These are phyloP conservation scores for Coprinopsis cinerea DNA, from an alignment of 768 basidiomycete genomes.

Conservation along the genomic window DNA sequence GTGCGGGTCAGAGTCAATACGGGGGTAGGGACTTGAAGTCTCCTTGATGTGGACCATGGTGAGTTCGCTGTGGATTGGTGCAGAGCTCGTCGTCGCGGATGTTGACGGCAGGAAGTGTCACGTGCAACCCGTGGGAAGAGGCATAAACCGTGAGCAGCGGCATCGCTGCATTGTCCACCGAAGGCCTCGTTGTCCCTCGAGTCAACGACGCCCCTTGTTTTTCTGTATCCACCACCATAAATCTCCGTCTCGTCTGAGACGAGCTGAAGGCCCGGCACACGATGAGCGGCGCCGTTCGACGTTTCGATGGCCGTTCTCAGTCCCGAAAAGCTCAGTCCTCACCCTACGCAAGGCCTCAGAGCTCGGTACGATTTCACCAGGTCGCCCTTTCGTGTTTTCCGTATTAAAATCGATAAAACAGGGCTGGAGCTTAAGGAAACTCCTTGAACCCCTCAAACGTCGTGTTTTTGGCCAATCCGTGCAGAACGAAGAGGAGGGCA, in stretches of 20 bases:
- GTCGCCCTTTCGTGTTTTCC: not conserved
- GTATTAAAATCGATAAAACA: not conserved
- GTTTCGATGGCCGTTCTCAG: constrained; percentile 31
- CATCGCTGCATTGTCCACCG: not conserved
- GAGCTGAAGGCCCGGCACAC: too few relatives aligned
- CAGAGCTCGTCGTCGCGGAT: constrained; percentile 22
- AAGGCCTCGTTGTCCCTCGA: constrained; percentile 11
- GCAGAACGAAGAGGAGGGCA: not conserved
- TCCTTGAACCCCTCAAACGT: constrained; percentile 5
- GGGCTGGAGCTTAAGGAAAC: constrained; percentile 5
- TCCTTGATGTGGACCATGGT: constrained; percentile 44
- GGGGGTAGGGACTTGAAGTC: constrained; percentile 67
- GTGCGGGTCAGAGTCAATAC: constrained; percentile 94
- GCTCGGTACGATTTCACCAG: constrained; percentile 14
- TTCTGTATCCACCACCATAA: too few relatives aligned
- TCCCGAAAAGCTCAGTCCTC: constrained; percentile 26
- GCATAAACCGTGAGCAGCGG: not conserved
- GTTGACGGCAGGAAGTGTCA: constrained; percentile 19
- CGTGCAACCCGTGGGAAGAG: constrained; percentile 19
- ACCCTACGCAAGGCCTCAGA: constrained; percentile 47
- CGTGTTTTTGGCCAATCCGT: constrained; percentile 5
- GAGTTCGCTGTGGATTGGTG: constrained; percentile 4
- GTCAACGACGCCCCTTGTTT: constrained; percentile 13
- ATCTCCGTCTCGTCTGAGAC: too few relatives aligned
- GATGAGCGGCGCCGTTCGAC: constrained; percentile 55